Evolutionary conservation across 2,329 filamentous ascomycete species (phyloP), one percentile per base, ranked within the genome.

Genomic region (Aspergillus cejpii): DNA sequence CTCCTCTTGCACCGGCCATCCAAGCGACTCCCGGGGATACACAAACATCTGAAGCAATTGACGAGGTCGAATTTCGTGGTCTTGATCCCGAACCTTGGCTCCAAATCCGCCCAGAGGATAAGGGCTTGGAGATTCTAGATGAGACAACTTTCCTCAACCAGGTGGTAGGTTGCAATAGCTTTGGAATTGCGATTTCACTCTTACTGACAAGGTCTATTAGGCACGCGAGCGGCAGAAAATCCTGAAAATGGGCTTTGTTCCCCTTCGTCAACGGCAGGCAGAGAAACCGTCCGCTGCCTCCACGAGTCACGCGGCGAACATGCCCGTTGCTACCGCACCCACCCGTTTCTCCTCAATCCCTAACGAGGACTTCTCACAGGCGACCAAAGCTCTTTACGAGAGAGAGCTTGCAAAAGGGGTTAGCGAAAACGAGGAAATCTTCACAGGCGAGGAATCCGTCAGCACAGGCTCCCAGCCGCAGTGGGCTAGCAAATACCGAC

Each of bases 391-490:
- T 4, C 73, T 95, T 26, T 96, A 94, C 63, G 90, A 97, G 59
- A 81, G 90, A 39, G 92, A 97, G 66, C 86, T 94, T 37, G 91
- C 92, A 15, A 84, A 88, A 50, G 92, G 92, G 1, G 80, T 98
- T 7, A 81, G 84, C 49, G 92, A 97, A 61, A 89, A 95, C 59
- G 92, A 98, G 65, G 92, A 98, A 66, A 87, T 98, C 26, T 96
- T 98, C 60, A 83, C 87, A 0, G 87, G 83, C 6, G 92, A 98
- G 69, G 92, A 95, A 68, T 77, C 83, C 31, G 81, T 95, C 20
- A 72, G 76, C 24, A 79, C 78, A 7, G 70, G 72, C 4, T 72
- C 77, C 2, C 81, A 81, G 53, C 84, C 87, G 3, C 79, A 83
- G 52, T 95, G 89, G 89, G 83, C 84, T 5, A 81, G 82, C 62